Base-by-base conservation (phyloP, 208 protist genomes). In the Crithidia bombi region DNA sequence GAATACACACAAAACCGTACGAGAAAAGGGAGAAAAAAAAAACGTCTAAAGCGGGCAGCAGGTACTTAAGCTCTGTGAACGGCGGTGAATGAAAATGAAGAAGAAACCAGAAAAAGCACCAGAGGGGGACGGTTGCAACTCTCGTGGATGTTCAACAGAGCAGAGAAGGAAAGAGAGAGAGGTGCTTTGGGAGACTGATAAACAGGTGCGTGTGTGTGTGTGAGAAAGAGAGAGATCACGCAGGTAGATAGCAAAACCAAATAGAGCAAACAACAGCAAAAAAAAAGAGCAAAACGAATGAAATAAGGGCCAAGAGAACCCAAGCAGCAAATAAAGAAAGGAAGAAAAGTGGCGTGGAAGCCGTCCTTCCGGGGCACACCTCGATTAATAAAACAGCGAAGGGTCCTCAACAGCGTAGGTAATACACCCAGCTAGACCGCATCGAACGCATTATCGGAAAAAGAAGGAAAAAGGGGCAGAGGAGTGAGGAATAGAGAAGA, bases 201-300 rank as follows among this genome's bases (percentile, higher is more conserved):
- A n/a, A n/a, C n/a, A n/a, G n/a, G n/a, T n/a, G n/a, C n/a, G n/a
- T n/a, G n/a, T n/a, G n/a, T n/a, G n/a, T n/a, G n/a, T n/a, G n/a
- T n/a, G 5, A 15, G 32, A 78, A 69, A 75, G 46, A 58, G 75
- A 58, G 21, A 50, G 52, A 55, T 61, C 1, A 69, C 66, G 19
- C 36, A 33, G 19, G 50, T 50, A 46, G 26, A 19, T 25, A 44
- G 59, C 25, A 61, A 43, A 47, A 51, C 47, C 51, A 62, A 26
- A 49, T 25, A 38, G 56, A 68, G 50, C 50, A 47, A 44, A 73
- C 69, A 57, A 59, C 55, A 75, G 19, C 6, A 32, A 63, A 33
- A 75, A 25, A 39, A 43, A 58, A 69, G 26, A 51, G 15, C 11
- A 30, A 70, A n/a, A n/a, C n/a, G n/a, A n/a, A n/a, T n/a, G n/a